These are phyloP conservation scores for Coemansia sp. DNA, from an alignment of 192 early-diverging fungal species.

Conservation along the genomic window DNA sequence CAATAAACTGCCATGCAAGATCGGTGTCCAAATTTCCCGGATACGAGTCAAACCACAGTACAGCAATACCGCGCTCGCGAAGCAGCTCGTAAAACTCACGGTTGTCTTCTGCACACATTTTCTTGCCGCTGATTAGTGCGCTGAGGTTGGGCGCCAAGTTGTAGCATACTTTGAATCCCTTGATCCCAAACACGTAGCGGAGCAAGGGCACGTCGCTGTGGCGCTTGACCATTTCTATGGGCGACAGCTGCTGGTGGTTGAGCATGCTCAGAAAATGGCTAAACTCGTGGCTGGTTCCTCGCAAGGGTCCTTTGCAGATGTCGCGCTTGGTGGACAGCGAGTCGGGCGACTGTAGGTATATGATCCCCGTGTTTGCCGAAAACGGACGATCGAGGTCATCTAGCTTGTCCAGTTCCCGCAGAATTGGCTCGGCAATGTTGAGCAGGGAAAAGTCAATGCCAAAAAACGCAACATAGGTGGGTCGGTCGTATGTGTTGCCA, in stretches of 20 bases:
- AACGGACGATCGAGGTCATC: conserved; percentile 44
- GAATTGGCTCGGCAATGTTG: conserved; percentile 18
- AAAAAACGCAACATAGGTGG: conserved; percentile 8
- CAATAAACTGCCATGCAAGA: conserved; percentile 39
- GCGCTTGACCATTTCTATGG: conserved; percentile 23
- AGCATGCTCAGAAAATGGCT: conserved; percentile 29
- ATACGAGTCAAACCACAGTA: conserved; percentile 45
- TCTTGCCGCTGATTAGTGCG: conserved; percentile 33
- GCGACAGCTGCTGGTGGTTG: conserved; percentile 8
- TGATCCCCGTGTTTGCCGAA: conserved; percentile 29
- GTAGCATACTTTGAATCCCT: conserved; percentile 39
- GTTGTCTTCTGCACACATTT: conserved; percentile 29
- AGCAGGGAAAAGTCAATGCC: conserved; percentile 17
- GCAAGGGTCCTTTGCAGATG: conserved; percentile 34
- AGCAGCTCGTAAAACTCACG: conserved; percentile 26
- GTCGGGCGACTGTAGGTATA: conserved; percentile 42
- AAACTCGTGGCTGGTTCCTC: conserved; percentile 35
- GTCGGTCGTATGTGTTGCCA: conserved; percentile 25
- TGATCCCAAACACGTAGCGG: conserved; percentile 30
- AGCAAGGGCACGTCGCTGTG: conserved; percentile 21
- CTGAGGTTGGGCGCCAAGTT: conserved; percentile 50
- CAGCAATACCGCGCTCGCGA: conserved; percentile 32
- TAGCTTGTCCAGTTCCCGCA: conserved; percentile 30
- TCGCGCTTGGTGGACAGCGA: conserved; percentile 28
- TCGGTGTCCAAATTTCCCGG: conserved; percentile 21